phyloP scores from a whole-genome alignment of 2,329 filamentous ascomycete species.

The Claviceps maximensis region DNA sequence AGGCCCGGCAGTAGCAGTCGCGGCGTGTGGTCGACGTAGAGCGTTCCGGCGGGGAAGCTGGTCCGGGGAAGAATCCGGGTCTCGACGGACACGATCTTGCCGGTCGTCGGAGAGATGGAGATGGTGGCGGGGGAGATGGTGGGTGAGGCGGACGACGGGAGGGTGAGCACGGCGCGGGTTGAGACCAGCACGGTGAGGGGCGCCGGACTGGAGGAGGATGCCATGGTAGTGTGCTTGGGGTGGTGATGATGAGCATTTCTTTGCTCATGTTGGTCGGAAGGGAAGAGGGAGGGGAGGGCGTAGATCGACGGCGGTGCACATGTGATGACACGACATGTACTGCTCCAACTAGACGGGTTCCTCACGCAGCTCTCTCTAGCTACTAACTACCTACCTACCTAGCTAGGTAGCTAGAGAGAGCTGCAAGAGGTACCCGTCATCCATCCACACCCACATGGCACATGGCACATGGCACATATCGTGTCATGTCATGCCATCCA shows the following conservation, averaged over 20 bases:
- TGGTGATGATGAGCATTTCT: neutral
- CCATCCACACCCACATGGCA: no score
- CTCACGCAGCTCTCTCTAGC: no score
- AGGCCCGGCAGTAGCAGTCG: slow-evolving; percentile 77
- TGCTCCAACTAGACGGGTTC: no score
- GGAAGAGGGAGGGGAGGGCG: no score
- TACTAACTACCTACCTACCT: no score
- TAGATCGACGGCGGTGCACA: no score
- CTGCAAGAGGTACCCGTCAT: no score
- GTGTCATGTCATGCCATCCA: no score
- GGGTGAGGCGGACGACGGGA: slow-evolving; percentile 48
- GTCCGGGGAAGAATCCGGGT: slow-evolving; percentile 60
- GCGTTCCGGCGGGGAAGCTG: slow-evolving; percentile 57
- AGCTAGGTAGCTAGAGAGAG: no score
- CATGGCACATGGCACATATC: no score
- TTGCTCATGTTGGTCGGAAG: no score
- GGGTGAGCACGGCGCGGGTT: slow-evolving; percentile 68
- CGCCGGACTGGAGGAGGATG: slow-evolving; percentile 10
- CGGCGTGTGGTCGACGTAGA: slow-evolving; percentile 75
- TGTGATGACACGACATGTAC: neutral
- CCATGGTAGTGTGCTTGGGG: slow-evolving; percentile 14
- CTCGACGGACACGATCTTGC: slow-evolving; percentile 71
- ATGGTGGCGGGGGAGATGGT: slow-evolving; percentile 71
- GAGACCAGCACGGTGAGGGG: slow-evolving; percentile 66
- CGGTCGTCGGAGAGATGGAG: slow-evolving; percentile 60